Evolutionary conservation across 257 asterid genomes (phyloP).

Genomic region (Paulownia fortunei): DNA sequence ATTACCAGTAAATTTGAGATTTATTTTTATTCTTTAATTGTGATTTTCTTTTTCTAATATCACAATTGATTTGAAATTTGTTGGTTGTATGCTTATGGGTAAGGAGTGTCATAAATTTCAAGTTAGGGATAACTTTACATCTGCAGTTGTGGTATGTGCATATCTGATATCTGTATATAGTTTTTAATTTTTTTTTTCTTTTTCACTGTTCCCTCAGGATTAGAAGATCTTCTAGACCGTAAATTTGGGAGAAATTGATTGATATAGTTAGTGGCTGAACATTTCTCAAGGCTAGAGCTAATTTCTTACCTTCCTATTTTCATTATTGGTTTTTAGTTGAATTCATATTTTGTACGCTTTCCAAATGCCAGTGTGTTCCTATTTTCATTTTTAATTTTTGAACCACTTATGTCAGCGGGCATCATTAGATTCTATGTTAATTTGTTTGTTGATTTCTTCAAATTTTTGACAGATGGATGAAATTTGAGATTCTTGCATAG

Average conservation of each 20-base stretch:
- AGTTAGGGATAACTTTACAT: conserved; percentile 2
- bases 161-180: not conserved
- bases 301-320: not conserved
- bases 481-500: conserved; percentile 30
- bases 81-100: not conserved
- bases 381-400: not conserved
- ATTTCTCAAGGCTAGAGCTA: not conserved
- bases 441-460: conserved; percentile 27
- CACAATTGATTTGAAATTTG: not conserved
- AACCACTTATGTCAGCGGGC: conserved; percentile 9
- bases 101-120: conserved; percentile 16
- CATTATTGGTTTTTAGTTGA: not conserved
- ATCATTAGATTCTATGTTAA: not conserved
- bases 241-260: conserved; percentile 10
- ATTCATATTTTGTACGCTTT: conserved; percentile 4
- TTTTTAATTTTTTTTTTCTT: no score
- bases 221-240: not conserved
- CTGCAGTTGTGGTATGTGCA: not conserved
- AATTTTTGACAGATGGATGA: conserved; percentile 45
- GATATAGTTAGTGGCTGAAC: not conserved
- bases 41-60: not conserved
- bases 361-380: not conserved
- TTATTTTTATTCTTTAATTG: not conserved
- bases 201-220: not conserved
- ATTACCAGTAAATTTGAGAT: not conserved